A percentile compares a stretch with the other conserved stretches of the same genome.
Conservation (phyloP, 2,329 filamentous ascomycete genomes). For the Phyllosticta citrichinensis region DNA sequence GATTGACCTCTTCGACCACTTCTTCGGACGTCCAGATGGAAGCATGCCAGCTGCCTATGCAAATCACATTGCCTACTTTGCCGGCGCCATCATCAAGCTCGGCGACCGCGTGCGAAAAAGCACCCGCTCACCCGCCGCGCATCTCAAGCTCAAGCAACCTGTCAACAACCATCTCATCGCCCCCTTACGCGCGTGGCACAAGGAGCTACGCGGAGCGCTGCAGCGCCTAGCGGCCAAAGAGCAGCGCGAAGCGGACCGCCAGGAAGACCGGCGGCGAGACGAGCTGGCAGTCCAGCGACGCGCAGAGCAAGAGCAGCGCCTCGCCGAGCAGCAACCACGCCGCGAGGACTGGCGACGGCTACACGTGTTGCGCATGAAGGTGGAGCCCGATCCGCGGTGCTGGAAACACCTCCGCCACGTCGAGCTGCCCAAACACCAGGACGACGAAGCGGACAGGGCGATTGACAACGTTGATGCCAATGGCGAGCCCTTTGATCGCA, state of each 20-base stretch:
- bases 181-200: slow-evolving; percentile 15
- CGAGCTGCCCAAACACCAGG: background rate
- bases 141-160: slow-evolving; percentile 16
- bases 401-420: background rate
- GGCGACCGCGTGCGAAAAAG: slow-evolving; percentile 15
- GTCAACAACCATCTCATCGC: slow-evolving; percentile 18
- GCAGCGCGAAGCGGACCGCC: background rate
- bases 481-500: slow-evolving; percentile 29
- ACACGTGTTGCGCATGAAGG: background rate
- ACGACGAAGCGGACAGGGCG: background rate
- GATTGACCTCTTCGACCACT: slow-evolving; percentile 12
- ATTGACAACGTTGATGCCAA: slow-evolving; percentile 26
- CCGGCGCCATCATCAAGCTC: slow-evolving; percentile 18
- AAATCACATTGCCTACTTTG: slow-evolving; percentile 17
- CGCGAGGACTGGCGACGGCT: slow-evolving; percentile 1
- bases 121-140: slow-evolving; percentile 11
- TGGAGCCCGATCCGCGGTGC: background rate
- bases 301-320: background rate
- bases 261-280: background rate
- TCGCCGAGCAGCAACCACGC: background rate
- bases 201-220: background rate
- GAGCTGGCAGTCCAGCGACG: background rate
- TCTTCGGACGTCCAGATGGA: background rate
- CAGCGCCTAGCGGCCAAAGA: background rate
- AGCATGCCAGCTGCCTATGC: background rate